Percentiles rank a stretch among this genome's conserved stretches.
Conservation (phyloP, 495 filamentous ascomycete species). For the Xylaria palmicola region DNA sequence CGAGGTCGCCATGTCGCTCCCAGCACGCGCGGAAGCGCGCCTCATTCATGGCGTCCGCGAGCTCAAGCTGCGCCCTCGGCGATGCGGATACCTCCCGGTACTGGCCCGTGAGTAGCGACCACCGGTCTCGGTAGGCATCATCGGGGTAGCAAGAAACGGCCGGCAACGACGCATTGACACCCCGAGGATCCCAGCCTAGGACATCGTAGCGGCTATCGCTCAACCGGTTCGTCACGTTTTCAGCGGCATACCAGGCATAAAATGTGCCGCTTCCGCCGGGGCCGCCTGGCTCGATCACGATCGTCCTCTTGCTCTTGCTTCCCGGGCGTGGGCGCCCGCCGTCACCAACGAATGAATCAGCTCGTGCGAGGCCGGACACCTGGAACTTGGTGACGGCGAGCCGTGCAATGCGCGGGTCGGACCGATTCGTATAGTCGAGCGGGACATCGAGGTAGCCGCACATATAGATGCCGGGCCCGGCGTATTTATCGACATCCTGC, state of each 20-base stretch:
- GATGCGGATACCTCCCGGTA: constrained; percentile 36
- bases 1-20: constrained; percentile 43
- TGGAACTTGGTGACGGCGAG: constrained; percentile 47
- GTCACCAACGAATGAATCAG: not conserved
- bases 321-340: constrained; percentile 16
- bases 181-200: constrained; percentile 57
- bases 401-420: constrained; percentile 41
- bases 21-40: constrained; percentile 45
- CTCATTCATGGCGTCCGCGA: constrained; percentile 41
- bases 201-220: constrained; percentile 48
- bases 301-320: constrained; percentile 44
- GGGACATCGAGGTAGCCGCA: constrained; percentile 49
- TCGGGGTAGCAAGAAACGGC: constrained; percentile 49
- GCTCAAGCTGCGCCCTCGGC: constrained; percentile 34
- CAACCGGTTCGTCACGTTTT: constrained; percentile 35
- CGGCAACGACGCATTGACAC: constrained; percentile 52
- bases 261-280: constrained; percentile 46
- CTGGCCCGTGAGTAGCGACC: constrained; percentile 38
- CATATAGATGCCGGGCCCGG: constrained; percentile 43
- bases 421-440: constrained; percentile 45
- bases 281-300: constrained; percentile 48
- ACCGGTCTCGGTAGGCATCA: constrained; percentile 42
- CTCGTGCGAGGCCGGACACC: constrained; percentile 41
- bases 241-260: constrained; percentile 37
- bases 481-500: constrained; percentile 21